Percentiles rank a stretch among this genome's conserved stretches.
phyloP scores from a whole-genome alignment of 495 filamentous ascomycete species.

The Daldinia concentrica region DNA sequence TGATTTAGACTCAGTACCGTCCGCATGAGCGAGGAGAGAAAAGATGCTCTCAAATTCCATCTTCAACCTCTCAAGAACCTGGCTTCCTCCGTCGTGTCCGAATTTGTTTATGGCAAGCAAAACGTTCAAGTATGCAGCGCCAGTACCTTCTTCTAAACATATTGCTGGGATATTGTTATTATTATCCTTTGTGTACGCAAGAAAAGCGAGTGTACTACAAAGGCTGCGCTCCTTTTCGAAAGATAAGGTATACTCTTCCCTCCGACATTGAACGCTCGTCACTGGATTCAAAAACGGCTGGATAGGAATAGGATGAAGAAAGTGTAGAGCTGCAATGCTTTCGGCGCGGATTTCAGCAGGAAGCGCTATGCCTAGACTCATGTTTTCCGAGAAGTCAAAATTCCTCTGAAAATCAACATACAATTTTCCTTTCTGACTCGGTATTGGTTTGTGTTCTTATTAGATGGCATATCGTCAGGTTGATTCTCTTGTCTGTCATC shows the following conservation, averaged over 20 bases:
- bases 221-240: slow-evolving; percentile 47
- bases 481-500: neutral
- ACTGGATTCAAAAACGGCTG: slow-evolving; percentile 40
- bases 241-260: slow-evolving; percentile 40
- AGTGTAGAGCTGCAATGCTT: slow-evolving; percentile 43
- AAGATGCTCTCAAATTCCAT: slow-evolving; percentile 46
- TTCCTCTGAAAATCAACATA: neutral
- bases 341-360: slow-evolving; percentile 38
- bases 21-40: slow-evolving; percentile 30
- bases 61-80: slow-evolving; percentile 42
- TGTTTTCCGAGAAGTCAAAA: neutral
- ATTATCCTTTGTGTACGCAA: slow-evolving; percentile 49
- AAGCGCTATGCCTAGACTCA: slow-evolving; percentile 26
- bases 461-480: neutral
- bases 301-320: slow-evolving; percentile 45
- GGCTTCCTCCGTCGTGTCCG: neutral
- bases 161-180: slow-evolving; percentile 49
- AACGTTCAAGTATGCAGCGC: slow-evolving; percentile 42
- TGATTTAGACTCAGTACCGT: slow-evolving; percentile 22
- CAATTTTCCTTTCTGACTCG: neutral
- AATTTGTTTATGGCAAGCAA: slow-evolving; percentile 53
- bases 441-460: neutral
- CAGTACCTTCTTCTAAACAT: slow-evolving; percentile 49
- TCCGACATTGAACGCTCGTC: slow-evolving; percentile 15
- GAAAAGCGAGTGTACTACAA: slow-evolving; percentile 50